Evolutionary conservation across 2,329 filamentous ascomycete species (phyloP).

Genomic region (Colletotrichum spinosum): DNA sequence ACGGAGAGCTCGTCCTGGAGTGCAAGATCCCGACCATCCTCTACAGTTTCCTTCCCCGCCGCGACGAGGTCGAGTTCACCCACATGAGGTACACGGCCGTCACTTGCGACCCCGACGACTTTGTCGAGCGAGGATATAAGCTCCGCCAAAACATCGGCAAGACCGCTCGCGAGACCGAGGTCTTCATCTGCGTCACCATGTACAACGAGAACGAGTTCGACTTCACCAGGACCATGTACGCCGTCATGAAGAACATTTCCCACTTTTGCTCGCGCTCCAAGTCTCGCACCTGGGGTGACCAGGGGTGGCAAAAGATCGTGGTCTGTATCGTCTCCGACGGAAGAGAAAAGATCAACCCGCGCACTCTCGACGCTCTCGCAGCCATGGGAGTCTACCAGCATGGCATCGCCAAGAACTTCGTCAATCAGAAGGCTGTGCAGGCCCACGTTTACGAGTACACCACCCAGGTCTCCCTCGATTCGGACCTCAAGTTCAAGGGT

Average conservation of each 20-base stretch:
- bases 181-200: slow-evolving; percentile 98
- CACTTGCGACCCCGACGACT: slow-evolving; percentile 97
- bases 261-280: slow-evolving; percentile 95
- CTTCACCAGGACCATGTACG: slow-evolving; percentile 98
- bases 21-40: slow-evolving; percentile 99
- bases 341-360: slow-evolving; percentile 87
- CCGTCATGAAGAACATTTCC: slow-evolving; percentile 97
- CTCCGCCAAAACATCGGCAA: slow-evolving; percentile 89
- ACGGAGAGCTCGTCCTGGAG: slow-evolving; percentile 96
- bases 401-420: slow-evolving; percentile 97
- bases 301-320: slow-evolving; percentile 99
- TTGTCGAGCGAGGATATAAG: slow-evolving; percentile 88
- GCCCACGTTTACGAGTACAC: slow-evolving; percentile 99
- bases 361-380: slow-evolving; percentile 92
- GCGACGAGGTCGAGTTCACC: slow-evolving; percentile 95
- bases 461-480: slow-evolving; percentile 94
- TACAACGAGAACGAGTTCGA: slow-evolving; percentile 98
- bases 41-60: slow-evolving; percentile 93
- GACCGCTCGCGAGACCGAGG: slow-evolving; percentile 88
- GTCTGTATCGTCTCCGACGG: slow-evolving; percentile 97
- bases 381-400: slow-evolving; percentile 99
- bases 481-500: slow-evolving; percentile 98
- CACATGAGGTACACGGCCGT: slow-evolving; percentile 99
- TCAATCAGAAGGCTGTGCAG: slow-evolving; percentile 95
- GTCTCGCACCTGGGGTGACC: slow-evolving; percentile 95